Evolutionary conservation across 495 filamentous ascomycete species (phyloP).

Genomic region (Penicillium arizonense): DNA sequence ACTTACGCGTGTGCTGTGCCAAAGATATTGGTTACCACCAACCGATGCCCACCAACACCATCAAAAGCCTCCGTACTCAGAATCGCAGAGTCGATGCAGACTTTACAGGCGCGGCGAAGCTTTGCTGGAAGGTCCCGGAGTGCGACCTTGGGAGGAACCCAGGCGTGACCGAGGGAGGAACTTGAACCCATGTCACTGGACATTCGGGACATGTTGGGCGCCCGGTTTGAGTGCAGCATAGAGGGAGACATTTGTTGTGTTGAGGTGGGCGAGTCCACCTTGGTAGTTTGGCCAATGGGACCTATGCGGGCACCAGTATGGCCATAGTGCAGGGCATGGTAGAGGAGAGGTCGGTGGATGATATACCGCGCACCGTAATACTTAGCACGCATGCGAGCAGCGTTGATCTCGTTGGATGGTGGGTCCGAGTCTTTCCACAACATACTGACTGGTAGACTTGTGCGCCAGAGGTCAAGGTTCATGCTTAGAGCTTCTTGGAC

Average conservation of each 20-base stretch:
- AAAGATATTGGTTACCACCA: conserved; percentile 90
- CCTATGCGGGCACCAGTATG: conserved; percentile 22
- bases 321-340: conserved; percentile 57
- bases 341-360: conserved; percentile 80
- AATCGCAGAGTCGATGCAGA: conserved; percentile 73
- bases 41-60: conserved; percentile 56
- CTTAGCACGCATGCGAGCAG: conserved; percentile 84
- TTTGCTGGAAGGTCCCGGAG: conserved; percentile 33
- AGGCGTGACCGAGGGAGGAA: conserved; percentile 11
- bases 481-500: conserved; percentile 39
- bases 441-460: conserved; percentile 44
- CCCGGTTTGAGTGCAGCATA: conserved; percentile 21
- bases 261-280: conserved; percentile 34
- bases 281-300: conserved; percentile 17
- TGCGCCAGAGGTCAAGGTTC: conserved; percentile 52
- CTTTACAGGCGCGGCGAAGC: conserved; percentile 48
- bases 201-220: conserved; percentile 32
- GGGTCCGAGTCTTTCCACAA: conserved; percentile 67
- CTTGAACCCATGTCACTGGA: conserved; percentile 35
- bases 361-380: conserved; percentile 92
- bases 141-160: conserved; percentile 15
- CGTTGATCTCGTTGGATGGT: conserved; percentile 73
- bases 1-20: conserved; percentile 97
- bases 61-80: conserved; percentile 86
- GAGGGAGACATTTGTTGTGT: conserved; percentile 34